Base-by-base conservation (phyloP, 371 early-diverging fungal species). In the Saksenaea vasiformis region DNA sequence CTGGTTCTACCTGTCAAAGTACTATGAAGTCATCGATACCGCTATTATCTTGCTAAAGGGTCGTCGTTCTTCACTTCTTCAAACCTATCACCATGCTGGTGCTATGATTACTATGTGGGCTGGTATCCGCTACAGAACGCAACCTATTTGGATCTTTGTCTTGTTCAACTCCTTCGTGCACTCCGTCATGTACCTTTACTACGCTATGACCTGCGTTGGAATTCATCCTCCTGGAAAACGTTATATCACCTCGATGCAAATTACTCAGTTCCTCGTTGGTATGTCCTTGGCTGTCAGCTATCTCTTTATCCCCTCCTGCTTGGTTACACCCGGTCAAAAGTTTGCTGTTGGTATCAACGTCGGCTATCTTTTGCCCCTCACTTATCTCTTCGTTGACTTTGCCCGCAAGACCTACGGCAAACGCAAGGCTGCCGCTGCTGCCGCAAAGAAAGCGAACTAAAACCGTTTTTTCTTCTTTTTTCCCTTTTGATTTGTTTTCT, bases 151-250 rank as follows among this genome's bases (percentile, higher is more conserved):
- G 85, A 88, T 93, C 68, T 94, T 94, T 71, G 93, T 94, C 43
- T 77, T 92, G 44, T 88, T 91, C 77, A 95, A 94, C 80, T 93
- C 93, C 8, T 90, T 93, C 66, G 91, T 95, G 58, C 96, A 95
- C 76, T 87, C 95, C 61, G 74, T 94, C 82, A 95, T 95, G 95
- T 95, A 95, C 77, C 73, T 79, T 55, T 95, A 95, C 80, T 95
- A 94, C 60, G 87, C 91, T 27, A 75, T 87, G 58, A 93, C 93
- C 14, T 88, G 87, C 24, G 64, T 91, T 24, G 93, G 93, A 24
- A 69, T 91, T 39, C 86, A 84, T 64, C 93, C 93, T 31, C 93
- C 92, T 9, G 90, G 91, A 61, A 95, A 95, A 78, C 86, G 89
- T 67, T 88, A 90, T 70, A 77, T 95, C 64, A 95, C 95, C 19